Conservation (phyloP, 176 grass and related monocot genomes). For the Rhynchospora tenuis region DNA sequence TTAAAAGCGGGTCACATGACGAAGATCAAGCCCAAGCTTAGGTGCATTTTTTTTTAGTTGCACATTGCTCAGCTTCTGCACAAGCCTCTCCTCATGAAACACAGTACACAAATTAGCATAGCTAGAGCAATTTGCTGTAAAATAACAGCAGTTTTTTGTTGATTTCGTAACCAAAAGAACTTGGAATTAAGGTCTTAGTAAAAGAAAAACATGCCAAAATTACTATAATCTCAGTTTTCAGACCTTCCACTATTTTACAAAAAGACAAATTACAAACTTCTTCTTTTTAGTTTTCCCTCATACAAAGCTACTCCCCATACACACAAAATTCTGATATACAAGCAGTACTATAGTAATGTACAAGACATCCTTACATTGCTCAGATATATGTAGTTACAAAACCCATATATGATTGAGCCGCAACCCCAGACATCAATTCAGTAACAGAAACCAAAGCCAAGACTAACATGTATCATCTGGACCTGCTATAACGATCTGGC, state of each 20-base stretch:
- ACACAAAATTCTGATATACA: neutral
- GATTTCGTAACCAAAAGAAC: neutral
- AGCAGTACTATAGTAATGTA: neutral
- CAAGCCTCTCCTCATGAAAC: neutral
- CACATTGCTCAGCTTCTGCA: neutral
- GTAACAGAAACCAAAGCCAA: neutral
- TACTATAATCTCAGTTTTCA: neutral
- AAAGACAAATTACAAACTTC: neutral
- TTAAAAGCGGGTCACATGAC: neutral
- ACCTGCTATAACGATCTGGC: neutral
- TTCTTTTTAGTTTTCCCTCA: neutral
- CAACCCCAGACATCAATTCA: neutral
- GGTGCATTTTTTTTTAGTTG: neutral
- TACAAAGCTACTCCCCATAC: neutral
- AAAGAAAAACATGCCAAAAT: neutral
- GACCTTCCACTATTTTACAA: neutral
- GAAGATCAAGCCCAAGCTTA: neutral
- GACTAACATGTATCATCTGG: neutral
- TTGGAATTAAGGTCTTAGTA: neutral
- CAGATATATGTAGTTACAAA: neutral
- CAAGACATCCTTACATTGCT: neutral
- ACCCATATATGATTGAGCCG: neutral
- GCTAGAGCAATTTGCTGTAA: neutral
- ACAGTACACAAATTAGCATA: neutral
- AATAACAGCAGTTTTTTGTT: neutral